Conservation (phyloP, 148 eudicot species). For the Nepenthes gracilis region DNA sequence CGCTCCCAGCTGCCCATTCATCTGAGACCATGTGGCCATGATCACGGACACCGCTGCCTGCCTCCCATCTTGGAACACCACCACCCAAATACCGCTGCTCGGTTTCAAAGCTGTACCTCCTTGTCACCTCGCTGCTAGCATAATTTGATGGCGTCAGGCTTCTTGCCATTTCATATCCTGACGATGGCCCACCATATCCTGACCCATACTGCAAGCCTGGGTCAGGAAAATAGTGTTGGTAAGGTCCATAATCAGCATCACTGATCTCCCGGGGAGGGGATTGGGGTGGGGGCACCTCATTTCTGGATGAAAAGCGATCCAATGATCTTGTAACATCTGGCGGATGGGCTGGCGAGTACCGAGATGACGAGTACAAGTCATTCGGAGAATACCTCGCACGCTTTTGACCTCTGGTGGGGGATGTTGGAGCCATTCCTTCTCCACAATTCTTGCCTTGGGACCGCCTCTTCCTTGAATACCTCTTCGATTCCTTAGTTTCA, state of each 20-base stretch:
- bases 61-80: slow-evolving; percentile 3
- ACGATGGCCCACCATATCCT: slow-evolving; percentile 6
- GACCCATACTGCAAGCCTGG: slow-evolving; percentile 8
- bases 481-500: slow-evolving; percentile 5
- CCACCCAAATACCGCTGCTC: slow-evolving; percentile 10
- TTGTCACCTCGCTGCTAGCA: slow-evolving; percentile 4
- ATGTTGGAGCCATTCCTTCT: slow-evolving; percentile 6
- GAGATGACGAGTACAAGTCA: slow-evolving; percentile 5
- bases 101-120: slow-evolving; percentile 4
- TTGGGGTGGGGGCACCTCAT: slow-evolving; percentile 6
- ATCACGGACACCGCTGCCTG: slow-evolving; percentile 3
- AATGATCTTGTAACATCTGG: slow-evolving; percentile 2
- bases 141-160: background rate
- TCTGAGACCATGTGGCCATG: slow-evolving; percentile 7
- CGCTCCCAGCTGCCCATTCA: slow-evolving; percentile 3
- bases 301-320: background rate
- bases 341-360: slow-evolving; percentile 13
- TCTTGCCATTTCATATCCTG: background rate
- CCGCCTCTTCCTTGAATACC: slow-evolving; percentile 15
- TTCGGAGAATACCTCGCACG: slow-evolving; percentile 7
- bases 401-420: slow-evolving; percentile 6
- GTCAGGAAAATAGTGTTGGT: background rate
- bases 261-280: slow-evolving; percentile 10
- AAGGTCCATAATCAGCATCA: slow-evolving; percentile 7
- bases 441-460: slow-evolving; percentile 10